These are phyloP conservation scores for Fragilaria radians DNA, from an alignment of 108 stramenopile genomes.

Conservation along the genomic window DNA sequence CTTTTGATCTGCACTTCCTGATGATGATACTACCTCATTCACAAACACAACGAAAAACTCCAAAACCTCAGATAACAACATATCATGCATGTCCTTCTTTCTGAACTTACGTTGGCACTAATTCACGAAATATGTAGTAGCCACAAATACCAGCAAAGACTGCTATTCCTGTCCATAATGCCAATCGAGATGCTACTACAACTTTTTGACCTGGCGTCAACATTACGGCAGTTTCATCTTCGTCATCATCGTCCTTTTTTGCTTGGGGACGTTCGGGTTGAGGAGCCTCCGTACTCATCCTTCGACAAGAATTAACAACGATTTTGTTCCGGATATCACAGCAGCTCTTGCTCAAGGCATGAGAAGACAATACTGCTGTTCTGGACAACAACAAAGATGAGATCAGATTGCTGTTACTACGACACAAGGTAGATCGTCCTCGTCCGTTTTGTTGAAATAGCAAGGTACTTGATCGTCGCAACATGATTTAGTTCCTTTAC, in stretches of 20 bases:
- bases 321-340: too few species aligned
- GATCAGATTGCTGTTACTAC: too few species aligned
- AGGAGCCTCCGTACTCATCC: neutral
- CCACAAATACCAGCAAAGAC: slow-evolving; percentile 74
- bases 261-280: neutral
- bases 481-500: too few species aligned
- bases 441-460: too few species aligned
- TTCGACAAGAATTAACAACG: slow-evolving; percentile 1
- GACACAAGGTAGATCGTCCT: too few species aligned
- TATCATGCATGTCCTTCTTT: too few species aligned
- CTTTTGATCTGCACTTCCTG: neutral
- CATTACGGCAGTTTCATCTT: slow-evolving; percentile 32
- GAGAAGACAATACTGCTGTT: too few species aligned
- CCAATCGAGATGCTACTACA: slow-evolving; percentile 67
- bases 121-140: slow-evolving; percentile 68
- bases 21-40: neutral
- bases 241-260: neutral
- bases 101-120: slow-evolving; percentile 37
- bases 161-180: slow-evolving; percentile 64
- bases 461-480: too few species aligned
- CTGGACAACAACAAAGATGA: too few species aligned
- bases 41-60: too few species aligned
- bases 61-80: too few species aligned
- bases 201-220: slow-evolving; percentile 89
- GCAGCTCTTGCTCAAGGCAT: too few species aligned